These are phyloP conservation scores for Vitis rupestris DNA, from an alignment of 164 flowering plant genomes.

Conservation along the genomic window DNA sequence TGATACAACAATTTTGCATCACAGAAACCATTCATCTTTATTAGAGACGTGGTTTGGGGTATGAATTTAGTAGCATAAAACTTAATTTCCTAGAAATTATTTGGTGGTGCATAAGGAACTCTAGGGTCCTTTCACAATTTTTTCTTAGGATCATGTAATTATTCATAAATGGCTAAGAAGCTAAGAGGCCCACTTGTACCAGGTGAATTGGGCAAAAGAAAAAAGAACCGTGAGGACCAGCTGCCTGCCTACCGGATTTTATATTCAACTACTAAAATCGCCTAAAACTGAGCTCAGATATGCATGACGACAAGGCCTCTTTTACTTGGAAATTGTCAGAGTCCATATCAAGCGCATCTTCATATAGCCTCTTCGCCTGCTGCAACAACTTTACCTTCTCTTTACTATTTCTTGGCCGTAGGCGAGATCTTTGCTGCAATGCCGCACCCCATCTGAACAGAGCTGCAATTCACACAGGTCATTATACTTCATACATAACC, in stretches of 20 bases:
- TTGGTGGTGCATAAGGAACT: background rate
- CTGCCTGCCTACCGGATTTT: background rate
- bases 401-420: constrained; percentile 58
- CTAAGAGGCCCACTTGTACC: no score
- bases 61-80: background rate
- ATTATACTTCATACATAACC: background rate
- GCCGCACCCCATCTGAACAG: constrained; percentile 83
- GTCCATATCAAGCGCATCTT: constrained; percentile 78
- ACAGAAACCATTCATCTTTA: no score
- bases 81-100: background rate
- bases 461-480: constrained; percentile 45
- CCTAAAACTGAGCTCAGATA: constrained; percentile 55
- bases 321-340: constrained; percentile 57
- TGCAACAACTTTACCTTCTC: constrained; percentile 77
- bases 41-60: no score
- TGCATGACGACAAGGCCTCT: constrained; percentile 67
- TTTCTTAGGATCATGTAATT: no score
- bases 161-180: no score
- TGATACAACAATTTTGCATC: no score
- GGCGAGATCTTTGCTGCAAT: constrained; percentile 78
- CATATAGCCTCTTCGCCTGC: constrained; percentile 83
- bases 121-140: background rate
- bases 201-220: background rate
- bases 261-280: constrained; percentile 4
- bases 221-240: background rate